A percentile compares a stretch with the other conserved stretches of the same genome.
These are phyloP conservation scores for Tricholoma sp. DNA, from an alignment of 768 basidiomycete species.

Conservation along the genomic window DNA sequence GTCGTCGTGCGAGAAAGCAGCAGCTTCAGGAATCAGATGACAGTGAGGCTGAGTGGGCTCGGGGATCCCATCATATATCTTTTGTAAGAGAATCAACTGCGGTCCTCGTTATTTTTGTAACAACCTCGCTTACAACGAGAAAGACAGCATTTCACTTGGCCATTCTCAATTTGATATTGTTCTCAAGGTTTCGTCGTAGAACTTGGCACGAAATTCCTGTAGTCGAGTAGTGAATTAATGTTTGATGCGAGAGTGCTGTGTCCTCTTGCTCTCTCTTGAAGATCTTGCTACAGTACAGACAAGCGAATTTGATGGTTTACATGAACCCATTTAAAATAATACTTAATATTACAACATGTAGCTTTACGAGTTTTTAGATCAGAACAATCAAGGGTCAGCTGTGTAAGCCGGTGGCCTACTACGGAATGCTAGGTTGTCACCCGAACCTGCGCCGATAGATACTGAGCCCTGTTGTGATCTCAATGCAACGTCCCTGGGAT, in stretches of 20 bases:
- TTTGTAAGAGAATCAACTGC: neutral
- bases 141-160: too few species aligned
- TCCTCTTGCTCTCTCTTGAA: too few species aligned
- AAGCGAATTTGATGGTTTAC: neutral
- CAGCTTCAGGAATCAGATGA: neutral
- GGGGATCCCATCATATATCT: neutral
- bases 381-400: neutral
- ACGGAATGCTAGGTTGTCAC: neutral
- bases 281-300: too few species aligned
- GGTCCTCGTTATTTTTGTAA: neutral
- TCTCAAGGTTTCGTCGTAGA: too few species aligned
- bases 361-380: neutral
- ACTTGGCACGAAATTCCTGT: too few species aligned
- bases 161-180: too few species aligned
- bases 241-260: too few species aligned
- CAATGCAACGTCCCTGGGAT: neutral
- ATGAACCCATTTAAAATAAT: neutral
- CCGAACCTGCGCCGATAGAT: neutral
- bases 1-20: neutral
- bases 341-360: neutral
- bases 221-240: too few species aligned
- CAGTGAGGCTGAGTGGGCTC: too few species aligned
- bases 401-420: neutral
- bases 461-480: neutral
- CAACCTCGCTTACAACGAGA: too few species aligned